phyloP scores from a whole-genome alignment of 1,139 yeast genomes.

The Hyphopichia wangnamkhiaoensis region DNA sequence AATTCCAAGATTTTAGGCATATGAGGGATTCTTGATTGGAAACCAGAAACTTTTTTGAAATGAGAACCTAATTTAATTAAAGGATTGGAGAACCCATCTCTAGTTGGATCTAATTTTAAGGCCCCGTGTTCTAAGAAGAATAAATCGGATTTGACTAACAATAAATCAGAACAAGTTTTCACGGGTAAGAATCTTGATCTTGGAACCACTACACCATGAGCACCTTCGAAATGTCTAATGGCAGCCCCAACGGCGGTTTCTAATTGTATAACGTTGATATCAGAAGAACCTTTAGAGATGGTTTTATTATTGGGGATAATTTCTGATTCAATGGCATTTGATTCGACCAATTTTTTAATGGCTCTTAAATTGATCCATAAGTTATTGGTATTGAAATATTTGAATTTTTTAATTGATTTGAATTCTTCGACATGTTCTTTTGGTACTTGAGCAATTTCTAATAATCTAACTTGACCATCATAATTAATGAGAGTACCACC shows the following conservation, averaged over 20 bases:
- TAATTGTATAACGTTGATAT: constrained; percentile 85
- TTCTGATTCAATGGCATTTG: constrained; percentile 82
- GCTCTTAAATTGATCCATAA: constrained; percentile 97
- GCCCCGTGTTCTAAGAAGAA: constrained; percentile 93
- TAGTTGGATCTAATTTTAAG: constrained; percentile 74
- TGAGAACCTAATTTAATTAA: constrained; percentile 94
- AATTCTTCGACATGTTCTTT: constrained; percentile 98
- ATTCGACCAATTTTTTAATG: constrained; percentile 86
- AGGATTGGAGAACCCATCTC: constrained; percentile 90
- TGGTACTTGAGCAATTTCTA: constrained; percentile 98
- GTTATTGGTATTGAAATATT: constrained; percentile 96
- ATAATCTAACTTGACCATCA: constrained; percentile 89
- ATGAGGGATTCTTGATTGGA: constrained; percentile 87
- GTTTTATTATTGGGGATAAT: constrained; percentile 93
- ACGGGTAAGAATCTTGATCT: constrained; percentile 97
- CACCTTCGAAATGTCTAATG: constrained; percentile 90
- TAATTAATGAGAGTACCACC: constrained; percentile 98
- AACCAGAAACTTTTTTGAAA: constrained; percentile 91
- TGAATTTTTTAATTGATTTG: constrained; percentile 95
- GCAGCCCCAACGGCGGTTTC: constrained; percentile 99
- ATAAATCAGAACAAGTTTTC: constrained; percentile 92
- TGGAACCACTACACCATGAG: constrained; percentile 98
- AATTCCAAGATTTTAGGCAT: constrained; percentile 95
- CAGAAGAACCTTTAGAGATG: constrained; percentile 73
- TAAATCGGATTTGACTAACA: constrained; percentile 94